Base-by-base conservation (phyloP, 1,284 basidiomycete species). In the Wallemia mellicola region DNA sequence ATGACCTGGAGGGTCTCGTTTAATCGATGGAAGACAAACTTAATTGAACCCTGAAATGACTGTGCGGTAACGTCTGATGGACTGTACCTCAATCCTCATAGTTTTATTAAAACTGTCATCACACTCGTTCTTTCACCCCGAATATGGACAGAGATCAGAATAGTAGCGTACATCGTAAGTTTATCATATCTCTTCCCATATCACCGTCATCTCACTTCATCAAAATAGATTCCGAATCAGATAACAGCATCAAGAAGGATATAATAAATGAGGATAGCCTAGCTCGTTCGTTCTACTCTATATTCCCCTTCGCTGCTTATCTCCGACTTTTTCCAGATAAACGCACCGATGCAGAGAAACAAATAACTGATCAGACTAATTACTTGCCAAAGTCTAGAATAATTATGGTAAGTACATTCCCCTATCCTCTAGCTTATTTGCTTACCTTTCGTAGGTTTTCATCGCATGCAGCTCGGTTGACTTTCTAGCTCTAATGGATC, bases 291-390 rank as follows among this genome's bases (percentile, higher is more conserved):
- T 32, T 32, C 30, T 32, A 32, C 30, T 22, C 19, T 3, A 48
- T 48, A 11, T 48, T 22, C 9, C 38, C 38, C 38, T 48, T 22
- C 9, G 14, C 38, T n/a, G 38, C 55, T 26, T 24, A 57, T 26
- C 55, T 24, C 55, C 25, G 9, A 57, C n/a, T n/a, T n/a, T n/a
- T 57, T 2, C 9, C 55, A 57, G 25, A n/a, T 9, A 57, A 28
- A 19, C 11, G 5, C 38, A 48, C 14, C 38, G 19, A 48, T 22
- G 38, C 9, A 48, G 38, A 48, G 19, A 48, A 48, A 25, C 24
- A 57, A 24, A 26, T 57, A 9, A 57, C 55, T 11, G 55, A 57
- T 57, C 55, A 57, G 55, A 57, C 55, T 2, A 57, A 57, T 28
- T 57, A 57, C 22, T 28, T 57, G 24, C 55, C 55, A 28, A 26